A percentile compares a stretch with the other conserved stretches of the same genome.
phyloP scores from a whole-genome alignment of 2,329 filamentous ascomycete genomes.

The Nigrograna mackinnonii region DNA sequence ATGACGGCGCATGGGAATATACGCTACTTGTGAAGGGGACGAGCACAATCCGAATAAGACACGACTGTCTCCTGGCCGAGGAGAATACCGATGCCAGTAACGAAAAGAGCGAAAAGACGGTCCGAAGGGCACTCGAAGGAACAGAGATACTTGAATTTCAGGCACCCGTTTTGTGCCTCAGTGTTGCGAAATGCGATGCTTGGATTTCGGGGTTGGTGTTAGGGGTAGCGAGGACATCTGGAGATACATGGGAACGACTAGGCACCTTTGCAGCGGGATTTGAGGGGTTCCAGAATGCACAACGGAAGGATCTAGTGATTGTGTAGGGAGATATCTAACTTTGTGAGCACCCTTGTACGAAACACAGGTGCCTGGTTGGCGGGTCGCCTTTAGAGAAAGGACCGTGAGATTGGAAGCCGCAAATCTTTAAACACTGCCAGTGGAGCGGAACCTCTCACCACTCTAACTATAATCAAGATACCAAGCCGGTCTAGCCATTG shows the following conservation, averaged over 20 bases:
- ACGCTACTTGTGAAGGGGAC: conserved; percentile 28
- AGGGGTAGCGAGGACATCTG: conserved; percentile 15
- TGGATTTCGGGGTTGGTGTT: conserved; percentile 32
- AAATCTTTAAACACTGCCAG: too few species aligned
- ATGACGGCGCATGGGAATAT: conserved; percentile 22
- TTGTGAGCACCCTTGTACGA: too few species aligned
- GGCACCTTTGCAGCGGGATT: conserved; percentile 32
- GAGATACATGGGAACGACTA: conserved; percentile 24
- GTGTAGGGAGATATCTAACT: too few species aligned
- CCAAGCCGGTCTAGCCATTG: too few species aligned
- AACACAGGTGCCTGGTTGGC: too few species aligned
- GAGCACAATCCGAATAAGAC: conserved; percentile 24
- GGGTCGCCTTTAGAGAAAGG: too few species aligned
- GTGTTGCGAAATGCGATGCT: conserved; percentile 25
- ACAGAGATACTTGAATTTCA: conserved; percentile 19
- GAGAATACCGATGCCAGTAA: conserved; percentile 5
- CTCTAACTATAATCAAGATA: too few species aligned
- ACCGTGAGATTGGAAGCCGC: too few species aligned
- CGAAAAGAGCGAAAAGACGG: conserved; percentile 10
- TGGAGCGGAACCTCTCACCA: too few species aligned
- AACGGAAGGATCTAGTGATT: conserved; percentile 22
- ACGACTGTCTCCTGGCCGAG: conserved; percentile 31
- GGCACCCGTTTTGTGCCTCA: conserved; percentile 26
- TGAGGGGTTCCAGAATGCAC: conserved; percentile 20
- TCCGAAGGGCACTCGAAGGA: conserved; percentile 22